Evolutionary conservation across 2,329 filamentous ascomycete genomes (phyloP).

Genomic region (Capronia coronata): DNA sequence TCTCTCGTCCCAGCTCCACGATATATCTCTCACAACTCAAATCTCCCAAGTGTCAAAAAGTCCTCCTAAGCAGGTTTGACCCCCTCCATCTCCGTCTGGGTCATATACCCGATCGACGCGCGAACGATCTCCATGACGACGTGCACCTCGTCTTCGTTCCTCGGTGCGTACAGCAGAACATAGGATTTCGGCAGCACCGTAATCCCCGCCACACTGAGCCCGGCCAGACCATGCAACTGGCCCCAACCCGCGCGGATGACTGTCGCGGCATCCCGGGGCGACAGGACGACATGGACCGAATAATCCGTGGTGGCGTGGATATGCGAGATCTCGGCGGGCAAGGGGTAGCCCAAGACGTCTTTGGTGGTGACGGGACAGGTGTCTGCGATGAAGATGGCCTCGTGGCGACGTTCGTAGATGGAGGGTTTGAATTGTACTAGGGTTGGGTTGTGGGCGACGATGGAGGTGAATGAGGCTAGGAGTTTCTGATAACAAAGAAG

Average conservation of each 20-base stretch:
- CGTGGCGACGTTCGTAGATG: constrained; percentile 2
- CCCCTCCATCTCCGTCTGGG: neutral
- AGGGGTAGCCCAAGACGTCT: neutral
- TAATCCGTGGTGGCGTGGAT: constrained; percentile 65
- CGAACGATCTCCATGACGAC: constrained; percentile 55
- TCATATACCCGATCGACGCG: constrained; percentile 10
- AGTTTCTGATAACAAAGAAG: constrained; percentile 1
- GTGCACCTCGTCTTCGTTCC: constrained; percentile 60
- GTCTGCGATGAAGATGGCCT: constrained; percentile 8
- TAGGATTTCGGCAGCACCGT: constrained; percentile 6
- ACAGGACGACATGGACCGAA: constrained; percentile 70
- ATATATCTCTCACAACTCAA: too few relatives aligned
- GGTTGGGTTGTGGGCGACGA: constrained; percentile 3
- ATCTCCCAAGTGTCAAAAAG: too few relatives aligned
- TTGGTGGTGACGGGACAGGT: neutral
- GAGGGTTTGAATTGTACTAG: constrained; percentile 3
- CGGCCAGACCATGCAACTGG: constrained; percentile 52
- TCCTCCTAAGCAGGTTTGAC: constrained; percentile 1
- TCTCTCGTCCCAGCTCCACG: too few relatives aligned
- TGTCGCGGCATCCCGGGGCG: constrained; percentile 67
- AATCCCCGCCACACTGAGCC: constrained; percentile 42
- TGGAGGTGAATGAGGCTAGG: neutral
- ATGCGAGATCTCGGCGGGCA: constrained; percentile 70
- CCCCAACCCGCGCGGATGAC: constrained; percentile 73
- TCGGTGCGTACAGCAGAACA: constrained; percentile 73